Evolutionary conservation across 2,329 filamentous ascomycete species (phyloP).

Genomic region (Ceratocystis cubensis): DNA sequence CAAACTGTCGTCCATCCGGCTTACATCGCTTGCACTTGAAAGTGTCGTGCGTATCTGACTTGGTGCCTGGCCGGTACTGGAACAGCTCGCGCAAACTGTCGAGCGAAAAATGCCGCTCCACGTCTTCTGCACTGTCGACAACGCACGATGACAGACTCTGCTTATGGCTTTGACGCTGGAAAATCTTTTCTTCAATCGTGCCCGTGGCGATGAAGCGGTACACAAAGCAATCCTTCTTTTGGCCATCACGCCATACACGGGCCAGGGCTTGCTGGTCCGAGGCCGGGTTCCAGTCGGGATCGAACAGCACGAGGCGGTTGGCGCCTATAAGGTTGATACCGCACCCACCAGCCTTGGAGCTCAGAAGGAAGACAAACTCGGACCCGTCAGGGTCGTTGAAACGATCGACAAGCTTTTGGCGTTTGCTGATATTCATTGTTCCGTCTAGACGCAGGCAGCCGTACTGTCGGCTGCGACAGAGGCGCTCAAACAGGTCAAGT

Average conservation of each 20-base stretch:
- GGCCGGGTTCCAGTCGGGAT: conserved; percentile 95
- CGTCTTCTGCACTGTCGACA: conserved; percentile 90
- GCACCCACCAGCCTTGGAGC: conserved; percentile 91
- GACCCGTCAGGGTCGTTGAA: conserved; percentile 87
- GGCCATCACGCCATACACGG: conserved; percentile 95
- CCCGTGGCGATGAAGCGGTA: conserved; percentile 98
- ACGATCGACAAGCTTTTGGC: conserved; percentile 91
- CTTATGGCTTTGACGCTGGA: conserved; percentile 96
- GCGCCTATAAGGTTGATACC: conserved; percentile 91
- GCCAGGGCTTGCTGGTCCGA: conserved; percentile 95
- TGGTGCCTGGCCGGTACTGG: conserved; percentile 74
- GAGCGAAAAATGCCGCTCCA: conserved; percentile 88
- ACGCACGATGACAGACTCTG: conserved; percentile 93
- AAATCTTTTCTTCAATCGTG: conserved; percentile 98
- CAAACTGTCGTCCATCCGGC: conserved; percentile 69
- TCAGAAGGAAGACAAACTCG: conserved; percentile 92
- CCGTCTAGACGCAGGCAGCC: conserved; percentile 83
- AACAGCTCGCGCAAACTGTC: conserved; percentile 88
- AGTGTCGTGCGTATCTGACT: conserved; percentile 90
- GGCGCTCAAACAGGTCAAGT: conserved; percentile 80
- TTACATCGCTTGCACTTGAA: conserved; percentile 97
- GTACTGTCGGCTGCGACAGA: conserved; percentile 76
- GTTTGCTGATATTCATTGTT: conserved; percentile 95
- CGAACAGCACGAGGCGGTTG: conserved; percentile 89
- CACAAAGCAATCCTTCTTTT: conserved; percentile 98